phyloP scores from a whole-genome alignment of 208 protist genomes.

The Entamoeba invadens region DNA sequence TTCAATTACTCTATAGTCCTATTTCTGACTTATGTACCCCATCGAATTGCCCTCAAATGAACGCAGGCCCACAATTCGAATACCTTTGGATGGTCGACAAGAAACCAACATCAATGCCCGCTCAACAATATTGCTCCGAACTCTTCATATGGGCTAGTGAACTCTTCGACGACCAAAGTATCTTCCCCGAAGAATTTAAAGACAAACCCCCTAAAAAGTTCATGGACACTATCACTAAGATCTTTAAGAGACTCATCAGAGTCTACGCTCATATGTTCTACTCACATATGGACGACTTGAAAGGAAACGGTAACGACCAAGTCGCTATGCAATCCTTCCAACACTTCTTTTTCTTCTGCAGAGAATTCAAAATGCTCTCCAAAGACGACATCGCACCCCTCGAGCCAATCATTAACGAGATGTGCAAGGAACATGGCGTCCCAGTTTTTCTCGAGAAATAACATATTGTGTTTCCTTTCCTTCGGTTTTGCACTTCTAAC shows the following conservation, averaged over 20 bases:
- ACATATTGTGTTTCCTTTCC: too few species aligned
- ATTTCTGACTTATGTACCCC: slow-evolving; percentile 91
- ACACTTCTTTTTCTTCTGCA: slow-evolving; percentile 31
- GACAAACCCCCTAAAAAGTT: slow-evolving; percentile 62
- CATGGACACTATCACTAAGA: slow-evolving; percentile 64
- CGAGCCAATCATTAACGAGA: neutral
- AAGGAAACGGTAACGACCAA: slow-evolving; percentile 72
- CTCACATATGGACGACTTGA: slow-evolving; percentile 77
- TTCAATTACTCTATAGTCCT: slow-evolving; percentile 88
- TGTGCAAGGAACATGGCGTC: neutral
- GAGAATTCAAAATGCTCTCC: neutral
- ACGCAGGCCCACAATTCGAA: neutral
- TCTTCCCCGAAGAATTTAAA: slow-evolving; percentile 66
- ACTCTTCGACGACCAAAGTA: slow-evolving; percentile 74
- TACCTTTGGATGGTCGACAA: slow-evolving; percentile 55
- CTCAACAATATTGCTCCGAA: slow-evolving; percentile 81
- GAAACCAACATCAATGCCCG: slow-evolving; percentile 71
- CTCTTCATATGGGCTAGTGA: slow-evolving; percentile 91
- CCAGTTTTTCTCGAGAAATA: neutral
- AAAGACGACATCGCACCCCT: neutral
- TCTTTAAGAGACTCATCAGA: slow-evolving; percentile 86
- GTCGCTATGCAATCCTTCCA: slow-evolving; percentile 55
- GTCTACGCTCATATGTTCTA: slow-evolving; percentile 96
- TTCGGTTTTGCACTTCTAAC: too few species aligned
- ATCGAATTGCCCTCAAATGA: neutral